These are phyloP conservation scores for Cystoderma amianthinum DNA, from an alignment of 768 basidiomycete species.

Conservation along the genomic window DNA sequence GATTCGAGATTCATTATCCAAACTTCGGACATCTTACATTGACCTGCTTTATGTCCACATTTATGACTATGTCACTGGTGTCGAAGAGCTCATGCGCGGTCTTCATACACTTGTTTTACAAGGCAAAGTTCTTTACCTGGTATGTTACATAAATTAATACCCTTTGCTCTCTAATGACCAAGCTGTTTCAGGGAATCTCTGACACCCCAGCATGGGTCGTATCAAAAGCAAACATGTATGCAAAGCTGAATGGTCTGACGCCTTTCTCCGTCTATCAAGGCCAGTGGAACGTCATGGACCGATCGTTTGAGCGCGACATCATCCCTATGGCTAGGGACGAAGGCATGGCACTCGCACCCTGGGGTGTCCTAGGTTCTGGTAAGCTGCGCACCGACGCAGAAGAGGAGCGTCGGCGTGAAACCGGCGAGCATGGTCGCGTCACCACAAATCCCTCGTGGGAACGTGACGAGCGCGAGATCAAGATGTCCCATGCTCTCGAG, in stretches of 20 bases:
- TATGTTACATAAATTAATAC: slow-evolving; percentile 3
- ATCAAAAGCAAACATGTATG: slow-evolving; percentile 41
- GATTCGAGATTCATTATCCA: slow-evolving; percentile 35
- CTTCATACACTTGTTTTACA: slow-evolving; percentile 43
- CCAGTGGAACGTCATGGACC: slow-evolving; percentile 31
- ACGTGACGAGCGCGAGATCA: slow-evolving; percentile 34
- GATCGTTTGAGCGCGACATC: slow-evolving; percentile 48
- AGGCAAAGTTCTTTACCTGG: slow-evolving; percentile 48
- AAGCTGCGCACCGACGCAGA: slow-evolving; percentile 49
- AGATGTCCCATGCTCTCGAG: slow-evolving; percentile 36
- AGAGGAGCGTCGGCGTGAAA: slow-evolving; percentile 16
- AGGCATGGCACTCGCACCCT: slow-evolving; percentile 31
- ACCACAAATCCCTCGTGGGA: slow-evolving; percentile 27
- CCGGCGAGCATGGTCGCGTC: slow-evolving; percentile 30
- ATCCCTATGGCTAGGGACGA: slow-evolving; percentile 35
- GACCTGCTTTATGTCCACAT: slow-evolving; percentile 41
- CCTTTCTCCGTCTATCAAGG: slow-evolving; percentile 53
- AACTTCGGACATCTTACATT: slow-evolving; percentile 37
- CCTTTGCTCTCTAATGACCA: not conserved
- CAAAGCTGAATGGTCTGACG: slow-evolving; percentile 36
- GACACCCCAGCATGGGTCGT: slow-evolving; percentile 46
- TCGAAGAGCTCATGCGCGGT: slow-evolving; percentile 52
- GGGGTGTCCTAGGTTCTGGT: slow-evolving; percentile 23
- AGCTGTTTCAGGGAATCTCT: slow-evolving; percentile 27
- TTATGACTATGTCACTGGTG: slow-evolving; percentile 46